Base-by-base conservation (phyloP, 257 asterid species). In the Thymus quinquecostatus region DNA sequence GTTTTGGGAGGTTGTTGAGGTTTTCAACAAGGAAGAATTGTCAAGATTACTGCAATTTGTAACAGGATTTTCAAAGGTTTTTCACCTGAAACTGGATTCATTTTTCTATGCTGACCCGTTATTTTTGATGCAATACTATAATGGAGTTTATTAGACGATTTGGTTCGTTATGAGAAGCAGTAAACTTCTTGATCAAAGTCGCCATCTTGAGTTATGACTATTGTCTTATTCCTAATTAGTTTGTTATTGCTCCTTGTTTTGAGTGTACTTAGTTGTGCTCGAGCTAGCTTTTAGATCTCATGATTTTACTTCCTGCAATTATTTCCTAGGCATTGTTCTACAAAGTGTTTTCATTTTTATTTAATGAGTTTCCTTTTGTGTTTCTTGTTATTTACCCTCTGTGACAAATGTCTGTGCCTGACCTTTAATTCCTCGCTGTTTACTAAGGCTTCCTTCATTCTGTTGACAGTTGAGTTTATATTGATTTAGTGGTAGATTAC, bases 51-150 rank as follows among this genome's bases (percentile, higher is more conserved):
- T 94, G 75, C 99, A 94, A 75, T 94, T 94, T 78, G 95, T 94
- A 32, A 94, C 99, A 4, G 98, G 99, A 73, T 91, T 98, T 80
- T 94, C 99, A 28, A 94, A 91, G 98, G 99, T 94, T 77, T 80
- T 76, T 60, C 67, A 60, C 66, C 62, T 54, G 51, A 53, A 32
- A 45, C 56, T 56, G 59, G 41, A 36, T 28, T 38, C 59, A 51
- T 67, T 34, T 33, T 6, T 50, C 1, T 0, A n/a, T 4, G 29
- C 57, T n/a, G 3, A 9, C 14, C 10, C 4, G 8, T 11, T 62
- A 8, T 70, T 14, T 8, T 60, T 69, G 34, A 21, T 66, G n/a
- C 27, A 50, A 21, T 69, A 47, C 66, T 30, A 62, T 28, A 53
- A 53, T n/a, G n/a, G 50, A 27, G 34, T 58, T 11, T 11, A 34